Conservation (phyloP, 768 basidiomycete genomes). For the Agrocybe pediades region DNA sequence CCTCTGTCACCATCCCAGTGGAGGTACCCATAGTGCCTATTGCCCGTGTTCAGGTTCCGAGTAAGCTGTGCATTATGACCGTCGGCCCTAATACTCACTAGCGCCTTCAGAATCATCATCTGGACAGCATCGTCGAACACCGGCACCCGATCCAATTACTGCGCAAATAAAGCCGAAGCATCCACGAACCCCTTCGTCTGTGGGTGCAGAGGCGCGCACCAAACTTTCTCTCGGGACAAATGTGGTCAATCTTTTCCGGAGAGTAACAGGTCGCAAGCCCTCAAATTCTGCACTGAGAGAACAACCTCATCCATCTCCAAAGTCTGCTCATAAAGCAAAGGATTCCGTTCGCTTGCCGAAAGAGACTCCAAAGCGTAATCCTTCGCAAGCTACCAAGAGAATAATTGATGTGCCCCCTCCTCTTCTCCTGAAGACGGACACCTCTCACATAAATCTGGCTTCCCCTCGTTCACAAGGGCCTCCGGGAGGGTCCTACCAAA, state of each 20-base stretch:
- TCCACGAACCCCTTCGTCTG: neutral
- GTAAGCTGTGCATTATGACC: constrained; percentile 1
- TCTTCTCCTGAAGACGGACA: constrained; percentile 21
- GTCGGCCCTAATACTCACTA: neutral
- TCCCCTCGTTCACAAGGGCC: neutral
- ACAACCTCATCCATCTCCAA: too few species aligned
- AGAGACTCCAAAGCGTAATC: neutral
- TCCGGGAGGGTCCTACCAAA: neutral
- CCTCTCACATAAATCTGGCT: constrained; percentile 13
- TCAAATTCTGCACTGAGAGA: constrained; percentile 17
- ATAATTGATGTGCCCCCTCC: constrained; percentile 32
- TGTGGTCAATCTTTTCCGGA: constrained; percentile 38
- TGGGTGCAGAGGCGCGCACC: constrained; percentile 17
- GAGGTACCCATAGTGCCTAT: constrained; percentile 30
- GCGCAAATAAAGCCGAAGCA: constrained; percentile 11
- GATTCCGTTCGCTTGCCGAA: constrained; percentile 19
- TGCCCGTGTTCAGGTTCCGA: constrained; percentile 16
- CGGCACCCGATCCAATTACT: neutral
- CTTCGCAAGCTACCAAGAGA: constrained; percentile 15
- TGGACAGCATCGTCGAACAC: constrained; percentile 3
- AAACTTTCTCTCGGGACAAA: constrained; percentile 30
- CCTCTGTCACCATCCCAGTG: constrained; percentile 28
- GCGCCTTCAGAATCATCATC: constrained; percentile 7
- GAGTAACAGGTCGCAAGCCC: constrained; percentile 36
- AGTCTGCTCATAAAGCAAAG: too few species aligned